These are phyloP conservation scores for Eucalyptus erythrocorys DNA, from an alignment of 345 rosid genomes.

Conservation along the genomic window DNA sequence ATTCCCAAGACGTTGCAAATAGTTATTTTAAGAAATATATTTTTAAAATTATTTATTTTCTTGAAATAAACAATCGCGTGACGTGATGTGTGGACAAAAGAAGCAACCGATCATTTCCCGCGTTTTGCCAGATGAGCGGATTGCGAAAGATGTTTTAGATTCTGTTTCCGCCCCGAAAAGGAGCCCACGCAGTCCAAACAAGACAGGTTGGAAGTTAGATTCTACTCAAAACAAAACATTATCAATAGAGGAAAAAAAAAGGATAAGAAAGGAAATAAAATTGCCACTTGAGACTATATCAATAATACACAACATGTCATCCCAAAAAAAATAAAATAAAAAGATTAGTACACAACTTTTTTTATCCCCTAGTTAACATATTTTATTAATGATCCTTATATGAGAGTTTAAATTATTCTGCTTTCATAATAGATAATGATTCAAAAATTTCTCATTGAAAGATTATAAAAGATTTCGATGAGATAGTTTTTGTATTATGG, in stretches of 20 bases:
- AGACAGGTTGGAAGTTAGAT: neutral
- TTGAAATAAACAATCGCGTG: neutral
- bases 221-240: neutral
- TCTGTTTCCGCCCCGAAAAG: neutral
- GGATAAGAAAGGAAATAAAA: neutral
- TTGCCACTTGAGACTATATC: neutral
- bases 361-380: accelerated
- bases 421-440: accelerated
- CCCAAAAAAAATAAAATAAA: neutral
- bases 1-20: neutral
- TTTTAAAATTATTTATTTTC: too few relatives aligned
- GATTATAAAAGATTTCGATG: neutral
- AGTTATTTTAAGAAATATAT: too few relatives aligned
- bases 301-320: neutral
- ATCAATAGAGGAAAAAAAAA: neutral
- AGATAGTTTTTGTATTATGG: neutral
- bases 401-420: accelerated
- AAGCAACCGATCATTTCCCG: neutral
- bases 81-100: neutral
- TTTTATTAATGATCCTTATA: accelerated
- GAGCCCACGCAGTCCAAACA: neutral
- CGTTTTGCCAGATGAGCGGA: neutral
- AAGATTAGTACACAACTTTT: neutral
- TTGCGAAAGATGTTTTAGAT: neutral
- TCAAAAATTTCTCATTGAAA: neutral